Evolutionary conservation across 352 stramenopile genomes (phyloP).

Genomic region (Vaucheria bursata): DNA sequence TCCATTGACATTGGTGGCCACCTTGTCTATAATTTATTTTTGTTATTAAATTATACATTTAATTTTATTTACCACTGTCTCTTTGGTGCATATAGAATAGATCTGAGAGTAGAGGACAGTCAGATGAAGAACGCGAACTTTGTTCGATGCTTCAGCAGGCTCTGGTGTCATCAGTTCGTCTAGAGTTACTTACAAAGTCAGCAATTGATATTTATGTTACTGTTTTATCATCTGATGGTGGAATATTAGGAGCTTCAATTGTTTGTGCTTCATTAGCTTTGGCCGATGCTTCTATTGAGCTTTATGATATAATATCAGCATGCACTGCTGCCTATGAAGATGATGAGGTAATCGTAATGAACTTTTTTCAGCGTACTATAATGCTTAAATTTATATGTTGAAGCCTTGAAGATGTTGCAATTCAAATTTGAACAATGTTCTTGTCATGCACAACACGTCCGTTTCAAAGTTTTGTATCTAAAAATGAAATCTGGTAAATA

Average conservation of each 20-base stretch:
- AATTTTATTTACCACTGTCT: too few species aligned
- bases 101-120: constrained; percentile 13
- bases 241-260: constrained; percentile 66
- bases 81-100: background rate
- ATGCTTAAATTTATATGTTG: too few species aligned
- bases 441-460: background rate
- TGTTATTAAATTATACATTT: too few species aligned
- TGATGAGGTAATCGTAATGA: constrained; percentile 20
- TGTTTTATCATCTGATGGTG: constrained; percentile 70
- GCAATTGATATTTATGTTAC: constrained; percentile 74
- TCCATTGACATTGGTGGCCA: too few species aligned
- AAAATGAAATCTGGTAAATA: too few species aligned
- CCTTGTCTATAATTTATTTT: too few species aligned
- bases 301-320: constrained; percentile 75
- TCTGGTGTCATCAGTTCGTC: constrained; percentile 31
- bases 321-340: constrained; percentile 53
- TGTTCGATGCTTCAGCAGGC: constrained; percentile 24
- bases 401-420: too few species aligned
- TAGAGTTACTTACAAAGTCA: constrained; percentile 60
- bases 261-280: constrained; percentile 74
- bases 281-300: constrained; percentile 74
- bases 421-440: background rate
- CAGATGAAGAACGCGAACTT: constrained; percentile 41
- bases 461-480: too few species aligned
- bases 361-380: too few species aligned